These are phyloP conservation scores for Cadophora sp. DNA, from an alignment of 2,329 filamentous ascomycete species.

Conservation along the genomic window DNA sequence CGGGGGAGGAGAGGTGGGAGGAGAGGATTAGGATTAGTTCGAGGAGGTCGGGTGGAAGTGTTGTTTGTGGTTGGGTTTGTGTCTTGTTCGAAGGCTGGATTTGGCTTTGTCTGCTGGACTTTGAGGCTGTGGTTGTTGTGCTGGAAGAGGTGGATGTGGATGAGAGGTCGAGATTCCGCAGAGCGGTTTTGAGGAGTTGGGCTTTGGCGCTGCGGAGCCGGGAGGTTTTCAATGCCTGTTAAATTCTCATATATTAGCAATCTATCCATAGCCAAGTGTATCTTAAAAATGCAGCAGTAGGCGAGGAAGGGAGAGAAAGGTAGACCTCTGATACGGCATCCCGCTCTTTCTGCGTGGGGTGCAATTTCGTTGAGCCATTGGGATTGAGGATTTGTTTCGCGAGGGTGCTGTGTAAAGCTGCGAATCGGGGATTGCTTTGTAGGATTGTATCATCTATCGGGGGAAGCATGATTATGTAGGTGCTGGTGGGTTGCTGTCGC, in stretches of 20 bases:
- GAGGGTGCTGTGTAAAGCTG: slow-evolving; percentile 62
- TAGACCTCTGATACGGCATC: slow-evolving; percentile 57
- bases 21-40: slow-evolving; percentile 64
- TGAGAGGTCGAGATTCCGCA: slow-evolving; percentile 52
- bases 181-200: slow-evolving; percentile 58
- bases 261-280: background rate
- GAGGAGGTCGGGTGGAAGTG: slow-evolving; percentile 54
- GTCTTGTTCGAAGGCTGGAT: slow-evolving; percentile 15
- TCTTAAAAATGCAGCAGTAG: too few species aligned
- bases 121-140: slow-evolving; percentile 33
- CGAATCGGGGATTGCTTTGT: slow-evolving; percentile 64
- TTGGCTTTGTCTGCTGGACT: slow-evolving; percentile 21
- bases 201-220: slow-evolving; percentile 57
- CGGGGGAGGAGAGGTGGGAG: slow-evolving; percentile 47
- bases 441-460: slow-evolving; percentile 62
- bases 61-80: slow-evolving; percentile 3
- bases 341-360: slow-evolving; percentile 57
- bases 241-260: background rate
- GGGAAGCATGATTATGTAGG: slow-evolving; percentile 57
- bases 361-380: slow-evolving; percentile 63
- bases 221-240: slow-evolving; percentile 56
- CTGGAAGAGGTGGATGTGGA: slow-evolving; percentile 41
- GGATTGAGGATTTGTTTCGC: slow-evolving; percentile 61
- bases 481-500: background rate
- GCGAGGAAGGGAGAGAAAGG: slow-evolving; percentile 1